Conservation (phyloP, 2,329 filamentous ascomycete genomes). For the Blumeria hordei region DNA sequence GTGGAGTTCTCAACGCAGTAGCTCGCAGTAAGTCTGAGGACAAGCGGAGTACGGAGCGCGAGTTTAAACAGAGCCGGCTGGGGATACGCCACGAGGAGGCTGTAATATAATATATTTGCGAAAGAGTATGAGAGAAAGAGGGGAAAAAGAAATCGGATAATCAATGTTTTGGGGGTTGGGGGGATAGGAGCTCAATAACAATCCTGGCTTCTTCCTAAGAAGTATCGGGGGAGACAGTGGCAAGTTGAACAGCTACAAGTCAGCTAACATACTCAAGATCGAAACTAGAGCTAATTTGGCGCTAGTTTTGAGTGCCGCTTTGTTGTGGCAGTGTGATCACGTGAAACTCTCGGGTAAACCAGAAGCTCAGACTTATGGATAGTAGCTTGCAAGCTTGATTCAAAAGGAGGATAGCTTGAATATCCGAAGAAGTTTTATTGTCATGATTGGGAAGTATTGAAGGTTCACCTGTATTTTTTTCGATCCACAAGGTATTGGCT, state of each 20-base stretch:
- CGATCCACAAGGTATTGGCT: too few relatives aligned
- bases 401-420: too few relatives aligned
- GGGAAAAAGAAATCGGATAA: background rate
- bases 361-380: too few relatives aligned
- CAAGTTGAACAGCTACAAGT: background rate
- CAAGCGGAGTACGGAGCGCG: background rate
- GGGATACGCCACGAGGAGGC: background rate
- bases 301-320: slow-evolving; percentile 2
- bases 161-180: background rate
- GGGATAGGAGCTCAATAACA: background rate
- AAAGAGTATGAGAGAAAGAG: background rate
- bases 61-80: background rate
- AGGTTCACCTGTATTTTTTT: too few relatives aligned
- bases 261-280: background rate
- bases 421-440: too few relatives aligned
- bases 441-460: too few relatives aligned
- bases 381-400: too few relatives aligned
- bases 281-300: slow-evolving; percentile 1
- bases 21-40: background rate
- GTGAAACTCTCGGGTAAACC: background rate
- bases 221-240: background rate
- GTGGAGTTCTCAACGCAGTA: background rate
- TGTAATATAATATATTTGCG: background rate
- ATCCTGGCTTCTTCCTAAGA: background rate
- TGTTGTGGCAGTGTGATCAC: background rate